phyloP scores from a whole-genome alignment of 148 eudicot species.

The Cornus controversa region DNA sequence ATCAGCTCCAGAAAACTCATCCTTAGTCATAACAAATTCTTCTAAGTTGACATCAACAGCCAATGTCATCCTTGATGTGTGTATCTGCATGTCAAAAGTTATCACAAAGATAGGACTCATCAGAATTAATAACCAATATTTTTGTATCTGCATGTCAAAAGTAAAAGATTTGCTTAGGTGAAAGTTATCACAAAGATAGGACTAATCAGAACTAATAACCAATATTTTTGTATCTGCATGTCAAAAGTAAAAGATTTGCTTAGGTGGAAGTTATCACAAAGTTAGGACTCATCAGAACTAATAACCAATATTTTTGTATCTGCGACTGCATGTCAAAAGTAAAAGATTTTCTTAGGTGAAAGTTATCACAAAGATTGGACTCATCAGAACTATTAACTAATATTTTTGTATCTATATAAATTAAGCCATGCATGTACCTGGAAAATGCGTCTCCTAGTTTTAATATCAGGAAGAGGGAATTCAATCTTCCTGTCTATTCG shows the following conservation, averaged over 20 bases:
- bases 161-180: not conserved
- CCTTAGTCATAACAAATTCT: slow-evolving; percentile 99
- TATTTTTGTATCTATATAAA: not conserved
- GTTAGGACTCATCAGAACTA: not conserved
- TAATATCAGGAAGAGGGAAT: slow-evolving; percentile 95
- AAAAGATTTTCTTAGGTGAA: slow-evolving; percentile 1
- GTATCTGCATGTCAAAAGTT: slow-evolving; percentile 49
- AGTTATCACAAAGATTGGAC: not conserved
- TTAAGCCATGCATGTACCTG: slow-evolving; percentile 34
- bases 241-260: not conserved
- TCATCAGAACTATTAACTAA: not conserved
- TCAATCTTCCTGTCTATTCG: slow-evolving; percentile 95
- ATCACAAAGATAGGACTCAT: not conserved
- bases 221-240: not conserved
- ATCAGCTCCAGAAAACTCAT: slow-evolving; percentile 98
- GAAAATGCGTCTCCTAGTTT: slow-evolving; percentile 93
- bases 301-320: not conserved
- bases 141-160: not conserved
- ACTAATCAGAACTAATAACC: not conserved
- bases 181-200: not conserved
- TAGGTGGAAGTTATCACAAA: not conserved
- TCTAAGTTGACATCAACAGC: slow-evolving; percentile 96
- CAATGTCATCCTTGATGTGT: slow-evolving; percentile 92
- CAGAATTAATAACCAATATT: not conserved
- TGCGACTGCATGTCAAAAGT: slow-evolving; percentile 33